Evolutionary conservation across 805 yeast species (phyloP), one percentile per base, ranked within the genome.

Genomic region (Candida taoyuanica): DNA sequence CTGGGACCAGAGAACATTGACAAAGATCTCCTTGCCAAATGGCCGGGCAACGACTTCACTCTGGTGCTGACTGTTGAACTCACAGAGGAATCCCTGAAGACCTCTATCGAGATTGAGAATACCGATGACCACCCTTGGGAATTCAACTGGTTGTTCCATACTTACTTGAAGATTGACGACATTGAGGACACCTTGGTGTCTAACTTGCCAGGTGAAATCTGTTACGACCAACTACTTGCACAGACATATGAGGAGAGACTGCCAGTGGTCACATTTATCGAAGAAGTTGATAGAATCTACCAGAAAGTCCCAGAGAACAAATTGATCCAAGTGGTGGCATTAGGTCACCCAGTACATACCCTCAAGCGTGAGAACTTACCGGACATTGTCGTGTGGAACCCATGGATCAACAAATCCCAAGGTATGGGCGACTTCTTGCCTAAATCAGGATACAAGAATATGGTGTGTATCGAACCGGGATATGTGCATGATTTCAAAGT

Each of bases 381-480:
- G 24, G 84, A 78, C 47, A 65, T 73, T 25, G 98, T 93, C 34
- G 97, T 93, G 39, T 93, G 98, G 98, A 93, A 93, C 62, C 98
- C 98, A 26, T 93, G 98, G 98, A 68, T 75, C 48, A 73, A 82
- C 40, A 85, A 84, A 60, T 76, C 93, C n/a, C 68, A 65, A 17
- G 80, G 82, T 2, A 85, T 93, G 91, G 80, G 69, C 29, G 98
- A 93, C 64, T 93, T 91, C 55, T 74, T 71, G 51, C 98, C 98
- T 35, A 86, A 85, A 58, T 61, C 64, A 37, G 98, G 96, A 5
- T 93, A 70, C 67, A 71, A 78, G 49, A 69, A 81, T 32, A 91
- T 93, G 98, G 76, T 93, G 41, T 93, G 98, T 64, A 74, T 93
- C 40, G 98, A 93, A 63, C 94, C 96, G 3, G 98, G 98, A 30